phyloP scores from a whole-genome alignment of 2,329 filamentous ascomycete species.

The Colletotrichum sidae region DNA sequence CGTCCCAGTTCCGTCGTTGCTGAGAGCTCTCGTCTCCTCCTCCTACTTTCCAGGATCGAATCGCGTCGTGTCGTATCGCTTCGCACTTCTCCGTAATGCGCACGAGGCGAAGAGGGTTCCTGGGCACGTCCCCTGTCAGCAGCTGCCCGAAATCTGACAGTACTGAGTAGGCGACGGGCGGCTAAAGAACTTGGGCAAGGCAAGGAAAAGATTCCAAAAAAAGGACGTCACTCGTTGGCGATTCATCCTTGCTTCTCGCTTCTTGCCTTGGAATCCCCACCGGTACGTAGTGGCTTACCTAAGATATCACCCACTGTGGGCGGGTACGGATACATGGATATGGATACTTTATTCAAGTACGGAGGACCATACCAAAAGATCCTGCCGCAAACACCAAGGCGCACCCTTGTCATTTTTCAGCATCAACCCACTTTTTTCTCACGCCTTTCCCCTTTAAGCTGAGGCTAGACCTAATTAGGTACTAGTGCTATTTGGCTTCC shows the following conservation, averaged over 20 bases:
- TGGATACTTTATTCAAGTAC: too few species aligned
- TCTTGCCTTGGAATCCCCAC: too few species aligned
- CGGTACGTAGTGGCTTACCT: too few species aligned
- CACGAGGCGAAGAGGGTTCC: neutral
- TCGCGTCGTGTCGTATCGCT: neutral
- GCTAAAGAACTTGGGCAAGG: neutral
- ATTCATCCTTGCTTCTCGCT: neutral
- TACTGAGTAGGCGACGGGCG: constrained; percentile 20
- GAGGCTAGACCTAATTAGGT: too few species aligned
- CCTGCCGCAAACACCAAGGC: too few species aligned
- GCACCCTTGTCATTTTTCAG: too few species aligned
- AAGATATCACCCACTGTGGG: too few species aligned
- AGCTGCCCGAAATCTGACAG: constrained; percentile 24
- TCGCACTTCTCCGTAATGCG: neutral
- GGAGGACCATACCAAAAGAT: too few species aligned
- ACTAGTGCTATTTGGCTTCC: too few species aligned
- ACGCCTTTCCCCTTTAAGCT: too few species aligned
- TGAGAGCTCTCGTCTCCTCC: neutral
- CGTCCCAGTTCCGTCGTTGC: constrained; percentile 5
- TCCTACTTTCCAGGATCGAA: neutral
- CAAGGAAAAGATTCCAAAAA: neutral
- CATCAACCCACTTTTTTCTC: too few species aligned
- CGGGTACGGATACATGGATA: too few species aligned
- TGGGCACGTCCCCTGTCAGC: constrained; percentile 28
- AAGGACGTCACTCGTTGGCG: constrained; percentile 27